Conservation (phyloP, 2,329 filamentous ascomycete genomes). For the Dothideomycetes sp. region DNA sequence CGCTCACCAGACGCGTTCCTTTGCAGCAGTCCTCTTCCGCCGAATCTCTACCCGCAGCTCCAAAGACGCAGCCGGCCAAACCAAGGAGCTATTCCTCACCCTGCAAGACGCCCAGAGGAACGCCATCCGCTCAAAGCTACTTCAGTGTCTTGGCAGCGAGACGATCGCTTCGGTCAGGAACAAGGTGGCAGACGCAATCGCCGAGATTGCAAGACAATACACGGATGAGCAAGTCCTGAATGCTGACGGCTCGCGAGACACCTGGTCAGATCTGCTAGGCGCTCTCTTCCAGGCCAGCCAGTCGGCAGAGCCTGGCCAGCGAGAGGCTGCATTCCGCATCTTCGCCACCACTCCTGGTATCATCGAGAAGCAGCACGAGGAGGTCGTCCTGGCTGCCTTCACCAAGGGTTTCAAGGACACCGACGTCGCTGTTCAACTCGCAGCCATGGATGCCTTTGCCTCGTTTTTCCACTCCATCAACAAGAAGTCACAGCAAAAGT, state of each 20-base stretch:
- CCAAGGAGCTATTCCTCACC: slow-evolving; percentile 75
- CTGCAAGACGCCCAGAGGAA: slow-evolving; percentile 62
- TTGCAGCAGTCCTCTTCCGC: slow-evolving; percentile 87
- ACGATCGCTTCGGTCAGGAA: slow-evolving; percentile 66
- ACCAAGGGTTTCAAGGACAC: slow-evolving; percentile 85
- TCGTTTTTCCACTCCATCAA: slow-evolving; percentile 85
- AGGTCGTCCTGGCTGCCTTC: slow-evolving; percentile 80
- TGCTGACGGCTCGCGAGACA: slow-evolving; percentile 31
- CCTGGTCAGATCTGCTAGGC: slow-evolving; percentile 81
- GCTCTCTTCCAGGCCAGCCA: slow-evolving; percentile 86
- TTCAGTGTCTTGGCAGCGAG: slow-evolving; percentile 67
- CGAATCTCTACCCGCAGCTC: slow-evolving; percentile 82
- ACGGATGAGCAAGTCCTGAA: slow-evolving; percentile 52
- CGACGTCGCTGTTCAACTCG: slow-evolving; percentile 71
- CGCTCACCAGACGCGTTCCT: slow-evolving; percentile 62
- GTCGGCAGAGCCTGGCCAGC: slow-evolving; percentile 68
- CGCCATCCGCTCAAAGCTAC: slow-evolving; percentile 72
- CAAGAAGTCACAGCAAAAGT: slow-evolving; percentile 83
- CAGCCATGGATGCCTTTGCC: slow-evolving; percentile 93
- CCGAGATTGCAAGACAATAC: slow-evolving; percentile 90
- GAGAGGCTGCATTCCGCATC: slow-evolving; percentile 88
- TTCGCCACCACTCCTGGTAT: slow-evolving; percentile 91
- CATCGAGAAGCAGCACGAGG: slow-evolving; percentile 91
- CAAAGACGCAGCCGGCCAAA: slow-evolving; percentile 59
- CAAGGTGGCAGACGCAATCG: slow-evolving; percentile 96